Evolutionary conservation across 2,329 filamentous ascomycete species (phyloP).

Genomic region (Xylariaceae sp.): DNA sequence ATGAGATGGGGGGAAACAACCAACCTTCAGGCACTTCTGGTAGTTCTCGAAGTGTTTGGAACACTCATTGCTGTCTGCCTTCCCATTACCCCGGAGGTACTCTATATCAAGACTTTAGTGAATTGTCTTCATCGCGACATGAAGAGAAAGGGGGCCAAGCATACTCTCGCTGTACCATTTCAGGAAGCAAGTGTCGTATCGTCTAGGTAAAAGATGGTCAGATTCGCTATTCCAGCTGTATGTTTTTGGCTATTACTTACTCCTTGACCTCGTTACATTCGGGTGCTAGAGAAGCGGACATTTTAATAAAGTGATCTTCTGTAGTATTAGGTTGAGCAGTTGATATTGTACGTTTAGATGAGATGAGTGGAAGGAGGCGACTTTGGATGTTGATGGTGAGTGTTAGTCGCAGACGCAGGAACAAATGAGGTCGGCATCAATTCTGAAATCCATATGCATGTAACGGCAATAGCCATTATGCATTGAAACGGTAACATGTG

Average conservation of each 20-base stretch:
- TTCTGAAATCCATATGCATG: neutral
- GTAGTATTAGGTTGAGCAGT: neutral
- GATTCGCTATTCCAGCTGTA: neutral
- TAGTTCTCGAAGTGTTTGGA: conserved; percentile 82
- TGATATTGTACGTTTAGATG: neutral
- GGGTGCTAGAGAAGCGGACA: conserved; percentile 92
- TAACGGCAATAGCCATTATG: neutral
- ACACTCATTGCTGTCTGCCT: conserved; percentile 73
- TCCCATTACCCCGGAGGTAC: conserved; percentile 80
- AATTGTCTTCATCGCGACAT: neutral
- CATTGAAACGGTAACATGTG: no score
- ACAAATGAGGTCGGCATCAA: no score
- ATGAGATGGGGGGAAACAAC: conserved; percentile 24
- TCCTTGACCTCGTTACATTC: conserved; percentile 96
- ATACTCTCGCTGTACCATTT: conserved; percentile 99
- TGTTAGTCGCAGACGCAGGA: no score
- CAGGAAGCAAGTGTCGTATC: conserved; percentile 94
- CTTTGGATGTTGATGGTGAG: neutral
- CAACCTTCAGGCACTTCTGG: conserved; percentile 75
- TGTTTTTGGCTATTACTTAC: conserved; percentile 48
- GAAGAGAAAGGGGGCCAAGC: conserved; percentile 31
- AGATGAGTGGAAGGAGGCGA: neutral
- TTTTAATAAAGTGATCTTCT: conserved; percentile 34
- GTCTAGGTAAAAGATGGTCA: conserved; percentile 46
- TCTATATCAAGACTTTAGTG: conserved; percentile 47